Conservation (phyloP, 1,139 yeast genomes). For the Debaryomyces coudertii region DNA sequence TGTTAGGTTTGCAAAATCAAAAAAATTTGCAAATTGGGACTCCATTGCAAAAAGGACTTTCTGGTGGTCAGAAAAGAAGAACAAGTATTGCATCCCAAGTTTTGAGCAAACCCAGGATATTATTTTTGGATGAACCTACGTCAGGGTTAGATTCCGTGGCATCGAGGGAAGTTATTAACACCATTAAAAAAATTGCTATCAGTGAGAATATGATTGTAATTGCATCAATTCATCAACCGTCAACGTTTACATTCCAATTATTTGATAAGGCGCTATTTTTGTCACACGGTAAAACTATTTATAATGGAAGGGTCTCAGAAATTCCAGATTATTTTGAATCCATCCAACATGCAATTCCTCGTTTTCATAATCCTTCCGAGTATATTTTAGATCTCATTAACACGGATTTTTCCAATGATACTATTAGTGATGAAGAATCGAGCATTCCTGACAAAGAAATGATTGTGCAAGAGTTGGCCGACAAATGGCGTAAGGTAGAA, state of each 20-base stretch:
- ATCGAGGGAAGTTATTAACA: constrained; percentile 29
- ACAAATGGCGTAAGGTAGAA: constrained; percentile 1
- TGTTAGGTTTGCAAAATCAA: constrained; percentile 24
- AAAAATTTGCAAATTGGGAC: constrained; percentile 25
- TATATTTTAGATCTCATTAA: constrained; percentile 37
- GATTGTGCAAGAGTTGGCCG: not conserved
- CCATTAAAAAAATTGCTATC: constrained; percentile 27
- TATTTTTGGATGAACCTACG: constrained; percentile 84
- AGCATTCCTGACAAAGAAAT: constrained; percentile 2
- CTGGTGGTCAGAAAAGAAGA: constrained; percentile 86
- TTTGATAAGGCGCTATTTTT: constrained; percentile 36
- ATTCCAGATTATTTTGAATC: constrained; percentile 21
- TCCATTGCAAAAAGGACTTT: constrained; percentile 60
- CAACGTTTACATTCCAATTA: constrained; percentile 31
- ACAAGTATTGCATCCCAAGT: constrained; percentile 82
- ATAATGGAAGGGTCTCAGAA: constrained; percentile 18
- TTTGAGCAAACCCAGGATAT: constrained; percentile 67
- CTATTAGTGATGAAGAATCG: constrained; percentile 8
- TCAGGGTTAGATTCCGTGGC: constrained; percentile 75
- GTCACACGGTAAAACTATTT: constrained; percentile 27
- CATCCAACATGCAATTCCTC: constrained; percentile 23
- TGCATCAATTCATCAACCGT: constrained; percentile 44
- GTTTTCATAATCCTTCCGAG: constrained; percentile 32
- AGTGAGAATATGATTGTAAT: constrained; percentile 33
- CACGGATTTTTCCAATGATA: constrained; percentile 26